A percentile compares a stretch with the other conserved stretches of the same genome.
These are phyloP conservation scores for Thozetella sp. DNA, from an alignment of 495 filamentous ascomycete genomes.

Conservation along the genomic window DNA sequence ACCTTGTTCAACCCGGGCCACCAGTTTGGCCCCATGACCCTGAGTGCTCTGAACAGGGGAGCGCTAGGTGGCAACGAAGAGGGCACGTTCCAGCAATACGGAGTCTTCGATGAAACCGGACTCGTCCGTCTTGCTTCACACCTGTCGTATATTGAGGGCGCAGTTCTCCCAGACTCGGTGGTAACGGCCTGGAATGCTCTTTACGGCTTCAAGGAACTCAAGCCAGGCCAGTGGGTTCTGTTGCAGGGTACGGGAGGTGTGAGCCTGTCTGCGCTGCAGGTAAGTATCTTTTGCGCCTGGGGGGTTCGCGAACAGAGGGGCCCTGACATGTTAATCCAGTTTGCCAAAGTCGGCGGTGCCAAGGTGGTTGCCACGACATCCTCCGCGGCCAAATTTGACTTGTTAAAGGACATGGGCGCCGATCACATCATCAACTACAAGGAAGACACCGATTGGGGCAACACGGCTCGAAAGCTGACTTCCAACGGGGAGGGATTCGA, in stretches of 20 bases:
- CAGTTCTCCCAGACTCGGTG: conserved; percentile 32
- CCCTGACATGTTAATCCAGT: conserved; percentile 54
- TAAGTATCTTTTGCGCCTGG: conserved; percentile 12
- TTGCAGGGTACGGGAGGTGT: conserved; percentile 39
- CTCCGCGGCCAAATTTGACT: conserved; percentile 56
- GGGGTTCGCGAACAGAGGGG: conserved; percentile 1
- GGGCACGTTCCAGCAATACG: conserved; percentile 71
- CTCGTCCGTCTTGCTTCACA: conserved; percentile 64
- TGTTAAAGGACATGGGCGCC: conserved; percentile 62
- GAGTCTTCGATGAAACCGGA: conserved; percentile 64
- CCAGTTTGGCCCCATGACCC: conserved; percentile 55
- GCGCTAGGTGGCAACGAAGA: conserved; percentile 64
- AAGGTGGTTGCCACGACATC: conserved; percentile 73
- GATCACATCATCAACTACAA: conserved; percentile 61
- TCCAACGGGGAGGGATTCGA: conserved; percentile 53
- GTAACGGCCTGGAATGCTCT: conserved; percentile 43
- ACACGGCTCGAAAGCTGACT: conserved; percentile 26
- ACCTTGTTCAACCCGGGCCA: conserved; percentile 77
- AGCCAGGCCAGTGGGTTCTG: conserved; percentile 28
- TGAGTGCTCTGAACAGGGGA: conserved; percentile 43
- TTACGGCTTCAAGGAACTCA: conserved; percentile 56
- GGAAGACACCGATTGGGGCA: conserved; percentile 28
- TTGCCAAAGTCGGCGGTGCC: conserved; percentile 73
- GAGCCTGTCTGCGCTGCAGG: conserved; percentile 15
- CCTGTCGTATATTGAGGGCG: conserved; percentile 57